Evolutionary conservation across 2,329 filamentous ascomycete species (phyloP).

Genomic region (Plectosphaerella cucumerina): DNA sequence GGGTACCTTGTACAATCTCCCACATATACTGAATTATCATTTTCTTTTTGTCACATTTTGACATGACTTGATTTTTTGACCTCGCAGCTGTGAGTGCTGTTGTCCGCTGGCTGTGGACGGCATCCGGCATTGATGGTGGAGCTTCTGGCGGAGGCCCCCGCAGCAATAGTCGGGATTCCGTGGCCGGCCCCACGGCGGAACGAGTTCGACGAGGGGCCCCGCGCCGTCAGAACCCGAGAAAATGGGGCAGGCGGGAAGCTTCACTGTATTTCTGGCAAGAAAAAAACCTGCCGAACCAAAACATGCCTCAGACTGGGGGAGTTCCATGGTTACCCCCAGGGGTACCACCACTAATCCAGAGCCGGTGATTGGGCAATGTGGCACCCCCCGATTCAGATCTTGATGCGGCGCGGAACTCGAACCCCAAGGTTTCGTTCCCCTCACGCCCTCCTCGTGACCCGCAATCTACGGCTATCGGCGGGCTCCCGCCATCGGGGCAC

Average conservation of each 20-base stretch:
- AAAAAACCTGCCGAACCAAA: background rate
- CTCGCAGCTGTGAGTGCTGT: no score
- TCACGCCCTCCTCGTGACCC: background rate
- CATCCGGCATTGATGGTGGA: background rate
- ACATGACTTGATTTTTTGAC: no score
- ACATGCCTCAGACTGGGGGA: background rate
- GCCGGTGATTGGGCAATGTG: background rate
- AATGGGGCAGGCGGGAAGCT: background rate
- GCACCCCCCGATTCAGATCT: no score
- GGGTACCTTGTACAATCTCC: no score
- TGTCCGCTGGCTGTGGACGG: no score
- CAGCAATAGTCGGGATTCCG: background rate
- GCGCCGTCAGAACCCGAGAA: background rate
- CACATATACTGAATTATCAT: no score
- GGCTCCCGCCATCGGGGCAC: background rate
- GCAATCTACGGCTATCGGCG: background rate
- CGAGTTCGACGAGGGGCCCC: background rate
- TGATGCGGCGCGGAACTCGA: no score
- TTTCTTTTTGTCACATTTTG: no score
- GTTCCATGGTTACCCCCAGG: background rate
- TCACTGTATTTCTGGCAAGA: no score
- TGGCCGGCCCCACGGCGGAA: background rate
- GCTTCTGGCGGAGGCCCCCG: background rate
- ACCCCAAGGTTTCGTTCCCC: no score
- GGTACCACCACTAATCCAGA: background rate